Evolutionary conservation across 805 yeast species (phyloP).

Genomic region (Soucietia sequanensis): DNA sequence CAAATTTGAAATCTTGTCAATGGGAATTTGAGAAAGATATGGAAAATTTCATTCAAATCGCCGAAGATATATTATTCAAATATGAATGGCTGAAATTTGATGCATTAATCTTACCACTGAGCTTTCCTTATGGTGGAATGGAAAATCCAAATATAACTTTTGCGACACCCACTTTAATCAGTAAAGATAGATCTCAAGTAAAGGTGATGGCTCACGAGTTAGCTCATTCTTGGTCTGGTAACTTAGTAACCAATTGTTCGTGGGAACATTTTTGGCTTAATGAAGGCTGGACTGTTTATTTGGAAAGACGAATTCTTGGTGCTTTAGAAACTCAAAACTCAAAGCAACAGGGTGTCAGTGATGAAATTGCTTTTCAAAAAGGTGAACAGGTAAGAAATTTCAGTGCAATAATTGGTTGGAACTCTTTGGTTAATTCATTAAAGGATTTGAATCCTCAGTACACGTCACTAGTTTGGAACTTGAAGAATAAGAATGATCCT

Average conservation of each 20-base stretch:
- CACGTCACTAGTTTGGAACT: slow-evolving; percentile 23
- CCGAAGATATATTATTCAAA: slow-evolving; percentile 30
- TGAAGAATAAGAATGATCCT: slow-evolving; percentile 20
- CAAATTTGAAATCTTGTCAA: slow-evolving; percentile 24
- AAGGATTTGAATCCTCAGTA: slow-evolving; percentile 18
- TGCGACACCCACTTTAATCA: slow-evolving; percentile 33
- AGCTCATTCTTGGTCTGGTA: slow-evolving; percentile 40
- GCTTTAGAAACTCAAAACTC: slow-evolving; percentile 26
- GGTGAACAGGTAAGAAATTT: slow-evolving; percentile 34
- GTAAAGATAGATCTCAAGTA: slow-evolving; percentile 33
- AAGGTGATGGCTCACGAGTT: slow-evolving; percentile 37
- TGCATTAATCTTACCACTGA: slow-evolving; percentile 30
- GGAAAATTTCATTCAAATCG: slow-evolving; percentile 32
- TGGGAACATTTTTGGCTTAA: slow-evolving; percentile 41
- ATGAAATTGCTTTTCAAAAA: slow-evolving; percentile 15
- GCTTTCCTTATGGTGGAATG: slow-evolving; percentile 41
- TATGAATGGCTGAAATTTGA: slow-evolving; percentile 36
- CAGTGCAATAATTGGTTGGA: slow-evolving; percentile 31
- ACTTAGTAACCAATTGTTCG: slow-evolving; percentile 33
- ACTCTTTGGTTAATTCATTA: slow-evolving; percentile 23
- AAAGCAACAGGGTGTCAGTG: slow-evolving; percentile 13
- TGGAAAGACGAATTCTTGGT: slow-evolving; percentile 33
- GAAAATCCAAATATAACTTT: slow-evolving; percentile 36
- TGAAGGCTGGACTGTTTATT: slow-evolving; percentile 38
- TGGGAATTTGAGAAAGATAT: slow-evolving; percentile 37